A percentile compares a stretch with the other conserved stretches of the same genome.
Evolutionary conservation across 192 early-diverging fungal genomes (phyloP).

Genomic region (Entophlyctis luteolus): DNA sequence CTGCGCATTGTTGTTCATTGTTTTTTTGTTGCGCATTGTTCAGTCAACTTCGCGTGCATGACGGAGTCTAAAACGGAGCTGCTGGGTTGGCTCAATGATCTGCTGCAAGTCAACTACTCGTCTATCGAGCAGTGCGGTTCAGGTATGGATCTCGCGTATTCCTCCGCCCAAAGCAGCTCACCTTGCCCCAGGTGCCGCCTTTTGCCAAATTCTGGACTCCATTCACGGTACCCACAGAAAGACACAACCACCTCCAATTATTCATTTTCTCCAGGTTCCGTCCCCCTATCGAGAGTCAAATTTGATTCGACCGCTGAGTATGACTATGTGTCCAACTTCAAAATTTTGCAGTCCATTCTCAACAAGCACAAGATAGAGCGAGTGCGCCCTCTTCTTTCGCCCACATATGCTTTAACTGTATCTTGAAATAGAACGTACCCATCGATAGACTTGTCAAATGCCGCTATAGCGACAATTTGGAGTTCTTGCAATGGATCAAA

Average conservation of each 20-base stretch:
- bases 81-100: conserved; percentile 81
- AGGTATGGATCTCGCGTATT: conserved; percentile 27
- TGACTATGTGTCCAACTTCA: conserved; percentile 84
- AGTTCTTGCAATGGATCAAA: conserved; percentile 90
- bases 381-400: conserved; percentile 34
- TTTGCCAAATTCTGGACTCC: conserved; percentile 69
- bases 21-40: background rate
- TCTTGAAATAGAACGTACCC: conserved; percentile 57
- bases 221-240: conserved; percentile 49
- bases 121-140: conserved; percentile 88
- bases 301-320: conserved; percentile 83
- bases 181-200: conserved; percentile 53
- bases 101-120: conserved; percentile 79
- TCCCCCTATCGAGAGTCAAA: conserved; percentile 77
- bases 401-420: background rate
- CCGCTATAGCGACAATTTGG: conserved; percentile 89
- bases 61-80: conserved; percentile 55
- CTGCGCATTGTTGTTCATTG: no score
- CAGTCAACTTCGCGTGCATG: conserved; percentile 14
- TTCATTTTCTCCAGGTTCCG: conserved; percentile 35
- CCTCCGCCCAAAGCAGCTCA: background rate
- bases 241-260: background rate
- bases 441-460: conserved; percentile 81
- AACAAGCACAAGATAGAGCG: conserved; percentile 78
- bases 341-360: conserved; percentile 78